Base-by-base conservation (phyloP, 352 stramenopile genomes). In the Globisporangium acanthophoron region DNA sequence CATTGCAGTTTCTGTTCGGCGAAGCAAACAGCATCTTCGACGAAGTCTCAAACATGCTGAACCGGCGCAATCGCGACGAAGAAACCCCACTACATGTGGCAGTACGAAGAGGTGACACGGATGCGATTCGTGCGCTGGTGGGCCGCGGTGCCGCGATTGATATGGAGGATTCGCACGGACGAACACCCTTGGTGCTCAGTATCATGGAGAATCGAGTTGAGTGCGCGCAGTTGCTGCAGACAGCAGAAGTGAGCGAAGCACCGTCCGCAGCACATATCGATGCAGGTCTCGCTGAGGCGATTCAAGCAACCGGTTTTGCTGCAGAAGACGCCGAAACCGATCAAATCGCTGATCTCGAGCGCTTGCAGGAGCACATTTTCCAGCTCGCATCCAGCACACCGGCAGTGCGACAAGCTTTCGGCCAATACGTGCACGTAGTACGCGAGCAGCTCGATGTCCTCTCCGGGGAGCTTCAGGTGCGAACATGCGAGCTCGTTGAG, bases 41-140 rank as follows among this genome's bases (percentile, higher is more conserved):
- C 33, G 73, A 76, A 20, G 0, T 81, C 21, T 16, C 21, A 12
- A n/a, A 5, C 8, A 3, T 97, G 40, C 59, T 94, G n/a, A 94
- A 96, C 49, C 69, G 88, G 48, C 70, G 91, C 41, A 98, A 98
- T 64, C 79, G 80, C 5, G 75, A 89, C 58, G 85, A 89, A 18
- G 85, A 98, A 47, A 97, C 89, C 1, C 76, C 92, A 18, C 71
- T 96, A 24, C 93, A 98, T 46, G 87, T 97, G 67, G 88, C 90
- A 12, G 73, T 78, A 8, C 73, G 77, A 24, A 58, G 71, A 27
- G 74, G 78, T 3, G 76, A 75, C 57, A 62, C 66, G 1, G 66
- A 67, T 9, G 72, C 72, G 11, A 76, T 88, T 1, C 62, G 64
- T 4, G 57, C 58, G 9, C 62, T 92, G 20, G 45, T 92, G 33